These are phyloP conservation scores for Colletotrichum ledebouriae DNA, from an alignment of 2,329 filamentous ascomycete species.

Conservation along the genomic window DNA sequence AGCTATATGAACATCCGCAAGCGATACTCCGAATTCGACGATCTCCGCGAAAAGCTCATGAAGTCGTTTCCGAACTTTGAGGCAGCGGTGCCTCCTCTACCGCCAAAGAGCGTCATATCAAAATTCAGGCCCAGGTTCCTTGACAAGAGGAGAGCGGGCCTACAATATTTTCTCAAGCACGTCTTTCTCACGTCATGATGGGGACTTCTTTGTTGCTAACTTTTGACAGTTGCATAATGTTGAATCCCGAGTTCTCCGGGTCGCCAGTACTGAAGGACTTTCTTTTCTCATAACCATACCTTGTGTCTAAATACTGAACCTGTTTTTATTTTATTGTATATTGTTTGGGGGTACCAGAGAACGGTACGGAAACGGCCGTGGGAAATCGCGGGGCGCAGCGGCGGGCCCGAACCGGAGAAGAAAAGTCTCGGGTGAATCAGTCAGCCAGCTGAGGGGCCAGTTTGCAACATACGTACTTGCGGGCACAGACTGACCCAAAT, in stretches of 20 bases:
- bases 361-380: constrained; percentile 12
- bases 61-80: constrained; percentile 86
- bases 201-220: constrained; percentile 42
- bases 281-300: constrained; percentile 71
- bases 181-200: constrained; percentile 49
- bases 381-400: constrained; percentile 16
- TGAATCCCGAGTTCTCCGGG: constrained; percentile 94
- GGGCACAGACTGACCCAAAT: constrained; percentile 10
- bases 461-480: constrained; percentile 11
- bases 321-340: constrained; percentile 33
- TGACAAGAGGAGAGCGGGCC: constrained; percentile 82
- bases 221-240: constrained; percentile 79
- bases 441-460: constrained; percentile 13
- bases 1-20: constrained; percentile 74
- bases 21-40: constrained; percentile 94
- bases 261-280: constrained; percentile 95
- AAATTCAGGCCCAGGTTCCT: constrained; percentile 88
- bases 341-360: constrained; percentile 10
- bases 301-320: constrained; percentile 29
- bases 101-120: constrained; percentile 91
- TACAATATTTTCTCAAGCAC: constrained; percentile 95
- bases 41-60: constrained; percentile 79
- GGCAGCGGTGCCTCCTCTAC: constrained; percentile 88
- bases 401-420: background rate
- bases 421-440: background rate